Percentiles rank a stretch among this genome's conserved stretches.
Evolutionary conservation across 352 stramenopile species (phyloP).

Genomic region (Pythium pyrilobum): DNA sequence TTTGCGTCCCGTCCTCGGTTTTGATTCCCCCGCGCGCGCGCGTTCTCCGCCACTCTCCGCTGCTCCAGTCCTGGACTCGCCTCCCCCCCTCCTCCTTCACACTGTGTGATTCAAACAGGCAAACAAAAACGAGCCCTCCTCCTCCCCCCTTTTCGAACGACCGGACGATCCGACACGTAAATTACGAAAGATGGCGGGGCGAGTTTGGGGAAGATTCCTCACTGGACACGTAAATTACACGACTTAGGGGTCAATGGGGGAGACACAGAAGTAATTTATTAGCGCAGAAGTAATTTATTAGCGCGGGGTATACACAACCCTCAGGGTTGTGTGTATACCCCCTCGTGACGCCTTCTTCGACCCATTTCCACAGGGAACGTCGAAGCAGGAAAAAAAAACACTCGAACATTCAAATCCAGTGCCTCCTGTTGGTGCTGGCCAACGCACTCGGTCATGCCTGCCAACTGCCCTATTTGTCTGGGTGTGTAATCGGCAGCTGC

Average conservation of each 20-base stretch:
- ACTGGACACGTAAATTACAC: background rate
- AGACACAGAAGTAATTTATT: background rate
- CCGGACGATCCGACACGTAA: slow-evolving; percentile 10
- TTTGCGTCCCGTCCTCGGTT: background rate
- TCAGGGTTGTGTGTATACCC: background rate
- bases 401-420: background rate
- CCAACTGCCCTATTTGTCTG: too few species aligned
- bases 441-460: too few species aligned
- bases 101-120: slow-evolving; percentile 17
- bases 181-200: slow-evolving; percentile 3
- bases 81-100: background rate
- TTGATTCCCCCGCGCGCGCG: slow-evolving; percentile 17
- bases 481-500: too few species aligned
- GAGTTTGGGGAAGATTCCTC: too few species aligned
- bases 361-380: background rate
- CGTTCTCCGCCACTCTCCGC: slow-evolving; percentile 18
- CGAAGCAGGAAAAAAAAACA: background rate
- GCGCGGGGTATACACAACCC: slow-evolving; percentile 1
- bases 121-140: slow-evolving; percentile 18
- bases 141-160: slow-evolving; percentile 3
- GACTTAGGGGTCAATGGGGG: background rate
- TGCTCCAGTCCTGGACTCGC: slow-evolving; percentile 6
- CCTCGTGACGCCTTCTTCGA: background rate
- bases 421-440: too few species aligned
- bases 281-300: too few species aligned